Conservation (phyloP, 176 grass and related monocot genomes). For the Musa itinerans region DNA sequence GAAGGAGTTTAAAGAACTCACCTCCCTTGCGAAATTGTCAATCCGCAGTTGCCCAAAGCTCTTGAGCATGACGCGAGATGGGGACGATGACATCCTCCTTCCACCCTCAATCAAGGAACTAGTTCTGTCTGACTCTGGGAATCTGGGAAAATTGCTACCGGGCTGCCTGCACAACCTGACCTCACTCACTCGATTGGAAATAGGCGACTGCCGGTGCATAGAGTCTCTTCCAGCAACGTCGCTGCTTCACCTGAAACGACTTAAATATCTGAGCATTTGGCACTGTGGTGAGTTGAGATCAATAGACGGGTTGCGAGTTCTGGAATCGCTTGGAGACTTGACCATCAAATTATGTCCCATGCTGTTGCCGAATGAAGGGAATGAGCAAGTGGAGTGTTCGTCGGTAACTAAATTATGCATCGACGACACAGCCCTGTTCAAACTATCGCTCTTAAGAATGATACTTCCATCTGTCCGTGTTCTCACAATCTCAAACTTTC, state of each 20-base stretch:
- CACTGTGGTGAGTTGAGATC: slow-evolving; percentile 10
- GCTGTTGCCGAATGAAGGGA: background rate
- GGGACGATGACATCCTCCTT: background rate
- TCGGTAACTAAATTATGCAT: background rate
- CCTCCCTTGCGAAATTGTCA: background rate
- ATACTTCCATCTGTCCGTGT: background rate
- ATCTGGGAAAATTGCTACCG: slow-evolving; percentile 13
- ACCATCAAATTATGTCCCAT: no score
- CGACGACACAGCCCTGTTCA: slow-evolving; percentile 14
- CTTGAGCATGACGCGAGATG: no score
- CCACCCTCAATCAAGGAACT: slow-evolving; percentile 13
- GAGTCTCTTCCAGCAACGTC: background rate
- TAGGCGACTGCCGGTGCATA: background rate
- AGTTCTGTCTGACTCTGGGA: slow-evolving; percentile 6
- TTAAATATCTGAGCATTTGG: background rate
- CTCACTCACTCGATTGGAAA: slow-evolving; percentile 10
- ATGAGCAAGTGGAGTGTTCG: background rate
- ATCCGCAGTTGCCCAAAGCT: background rate
- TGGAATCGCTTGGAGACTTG: no score
- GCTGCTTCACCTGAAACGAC: background rate
- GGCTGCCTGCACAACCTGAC: slow-evolving; percentile 13
- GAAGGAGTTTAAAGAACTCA: background rate
- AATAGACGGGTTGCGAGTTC: background rate
- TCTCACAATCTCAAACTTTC: background rate
- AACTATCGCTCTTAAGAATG: slow-evolving; percentile 11